These are phyloP conservation scores for Corymbia maculata DNA, from an alignment of 345 rosid genomes.

Conservation along the genomic window DNA sequence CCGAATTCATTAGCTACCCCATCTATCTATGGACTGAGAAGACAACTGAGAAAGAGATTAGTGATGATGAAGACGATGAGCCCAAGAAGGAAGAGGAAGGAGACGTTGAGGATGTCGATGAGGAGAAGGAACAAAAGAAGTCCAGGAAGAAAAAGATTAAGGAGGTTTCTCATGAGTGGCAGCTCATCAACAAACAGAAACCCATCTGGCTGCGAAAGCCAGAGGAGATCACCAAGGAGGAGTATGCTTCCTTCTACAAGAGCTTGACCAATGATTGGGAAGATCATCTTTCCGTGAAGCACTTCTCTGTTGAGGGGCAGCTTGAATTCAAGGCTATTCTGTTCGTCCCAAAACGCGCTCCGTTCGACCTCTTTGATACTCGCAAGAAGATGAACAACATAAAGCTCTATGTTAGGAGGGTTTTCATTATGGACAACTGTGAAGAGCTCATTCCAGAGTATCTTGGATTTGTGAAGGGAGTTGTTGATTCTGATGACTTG, in stretches of 20 bases:
- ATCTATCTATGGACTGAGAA: slow-evolving; percentile 41
- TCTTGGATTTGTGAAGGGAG: slow-evolving; percentile 34
- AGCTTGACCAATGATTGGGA: slow-evolving; percentile 45
- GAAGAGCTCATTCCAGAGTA: slow-evolving; percentile 42
- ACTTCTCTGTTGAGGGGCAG: slow-evolving; percentile 41
- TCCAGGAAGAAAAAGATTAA: slow-evolving; percentile 41
- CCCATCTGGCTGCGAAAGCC: slow-evolving; percentile 43
- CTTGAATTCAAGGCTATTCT: slow-evolving; percentile 38
- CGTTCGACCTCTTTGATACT: slow-evolving; percentile 35
- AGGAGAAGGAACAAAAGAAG: slow-evolving; percentile 29
- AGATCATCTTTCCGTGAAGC: slow-evolving; percentile 37
- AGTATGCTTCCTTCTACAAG: slow-evolving; percentile 36
- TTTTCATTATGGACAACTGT: slow-evolving; percentile 45
- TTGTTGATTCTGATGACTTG: slow-evolving; percentile 38
- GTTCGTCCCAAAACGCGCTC: slow-evolving; percentile 31
- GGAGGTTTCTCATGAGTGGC: slow-evolving; percentile 43
- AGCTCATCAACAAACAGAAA: slow-evolving; percentile 40
- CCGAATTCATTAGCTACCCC: slow-evolving; percentile 41
- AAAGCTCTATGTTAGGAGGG: slow-evolving; percentile 38
- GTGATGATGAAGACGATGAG: slow-evolving; percentile 38
- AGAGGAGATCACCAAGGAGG: slow-evolving; percentile 38
- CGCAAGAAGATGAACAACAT: slow-evolving; percentile 39
- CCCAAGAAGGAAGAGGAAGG: slow-evolving; percentile 40
- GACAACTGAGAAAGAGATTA: slow-evolving; percentile 37
- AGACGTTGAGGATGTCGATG: slow-evolving; percentile 28